Base-by-base conservation (phyloP, 495 filamentous ascomycete species). In the Talaromyces trachyspermus region DNA sequence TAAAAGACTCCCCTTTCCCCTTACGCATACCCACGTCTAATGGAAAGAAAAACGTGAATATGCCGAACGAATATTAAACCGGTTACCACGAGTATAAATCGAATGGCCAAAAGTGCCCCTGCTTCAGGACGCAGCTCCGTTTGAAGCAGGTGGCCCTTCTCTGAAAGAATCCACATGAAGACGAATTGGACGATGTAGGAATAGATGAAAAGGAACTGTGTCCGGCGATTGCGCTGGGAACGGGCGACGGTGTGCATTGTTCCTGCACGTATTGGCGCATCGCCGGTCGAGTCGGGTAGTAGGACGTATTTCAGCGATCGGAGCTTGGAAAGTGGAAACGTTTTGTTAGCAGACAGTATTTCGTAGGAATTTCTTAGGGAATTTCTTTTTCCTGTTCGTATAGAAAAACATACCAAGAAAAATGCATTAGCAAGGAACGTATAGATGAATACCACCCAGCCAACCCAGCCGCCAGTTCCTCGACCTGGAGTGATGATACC, bases 191-290 rank as follows among this genome's bases (percentile, higher is more conserved):
- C 83, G 12, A 90, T 71, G 64, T 97, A 98, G 30, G 88, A 86
- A 69, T 98, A 98, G 49, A 91, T 68, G 66, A 97, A 96, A 49
- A 98, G 69, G 56, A 98, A 98, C 70, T 96, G 89, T 3, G 89
- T 96, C 47, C 92, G 75, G 61, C 88, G 80, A 65, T 85, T 95
- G 59, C 84, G 79, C 71, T 95, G 90, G 14, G 85, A 79, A 52
- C 90, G 79, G 29, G 82, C 81, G 49, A 90, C 80, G 19, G 86
- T 89, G 62, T 91, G 86, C 68, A 76, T 83, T 20, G 81, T 79
- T 41, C 74, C 74, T 8, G 77, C 80, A 48, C 80, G 78, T 58
- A 72, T 71, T 18, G 75, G 66, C 45, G 74, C 75, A 54, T 82
- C 78, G 44, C 72, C 72, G 12, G 80, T 77, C 49, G 78, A 85